Evolutionary conservation across 345 rosid genomes (phyloP).

Genomic region (Clarkia xantiana): DNA sequence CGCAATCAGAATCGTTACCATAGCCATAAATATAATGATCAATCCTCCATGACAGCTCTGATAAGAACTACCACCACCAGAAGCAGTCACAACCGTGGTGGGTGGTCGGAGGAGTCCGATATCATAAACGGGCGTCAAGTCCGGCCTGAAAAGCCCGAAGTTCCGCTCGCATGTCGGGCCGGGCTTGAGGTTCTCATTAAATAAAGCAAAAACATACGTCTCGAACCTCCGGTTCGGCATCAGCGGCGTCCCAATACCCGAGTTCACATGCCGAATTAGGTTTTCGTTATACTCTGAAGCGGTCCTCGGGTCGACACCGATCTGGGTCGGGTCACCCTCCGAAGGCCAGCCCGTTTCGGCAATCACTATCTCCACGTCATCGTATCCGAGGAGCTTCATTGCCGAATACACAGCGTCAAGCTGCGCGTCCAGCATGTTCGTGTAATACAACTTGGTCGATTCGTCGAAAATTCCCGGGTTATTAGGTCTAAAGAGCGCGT

Average conservation of each 20-base stretch:
- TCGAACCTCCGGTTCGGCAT: conserved; percentile 82
- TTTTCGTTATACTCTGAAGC: conserved; percentile 58
- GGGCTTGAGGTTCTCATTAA: conserved; percentile 70
- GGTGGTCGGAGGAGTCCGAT: conserved; percentile 44
- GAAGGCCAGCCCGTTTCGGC: conserved; percentile 96
- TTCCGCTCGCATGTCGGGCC: conserved; percentile 64
- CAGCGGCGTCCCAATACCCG: conserved; percentile 64
- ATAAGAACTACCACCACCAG: conserved; percentile 6
- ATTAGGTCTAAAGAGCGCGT: conserved; percentile 58
- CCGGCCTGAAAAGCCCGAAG: conserved; percentile 54
- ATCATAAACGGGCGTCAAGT: conserved; percentile 59
- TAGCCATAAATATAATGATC: conserved; percentile 2
- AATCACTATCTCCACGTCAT: conserved; percentile 61
- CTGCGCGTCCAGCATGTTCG: conserved; percentile 85
- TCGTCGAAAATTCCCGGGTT: conserved; percentile 44
- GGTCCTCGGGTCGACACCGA: conserved; percentile 35
- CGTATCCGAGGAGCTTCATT: conserved; percentile 45
- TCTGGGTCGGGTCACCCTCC: conserved; percentile 39
- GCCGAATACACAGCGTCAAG: conserved; percentile 77
- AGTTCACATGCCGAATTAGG: conserved; percentile 38
- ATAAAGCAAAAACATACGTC: conserved; percentile 71
- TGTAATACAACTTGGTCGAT: conserved; percentile 33
- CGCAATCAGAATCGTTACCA: background rate
- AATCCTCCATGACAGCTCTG: conserved; percentile 4
- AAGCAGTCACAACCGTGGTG: conserved; percentile 42